These are phyloP conservation scores for Diaporthe sp. DNA, from an alignment of 2,329 filamentous ascomycete species.

Conservation along the genomic window DNA sequence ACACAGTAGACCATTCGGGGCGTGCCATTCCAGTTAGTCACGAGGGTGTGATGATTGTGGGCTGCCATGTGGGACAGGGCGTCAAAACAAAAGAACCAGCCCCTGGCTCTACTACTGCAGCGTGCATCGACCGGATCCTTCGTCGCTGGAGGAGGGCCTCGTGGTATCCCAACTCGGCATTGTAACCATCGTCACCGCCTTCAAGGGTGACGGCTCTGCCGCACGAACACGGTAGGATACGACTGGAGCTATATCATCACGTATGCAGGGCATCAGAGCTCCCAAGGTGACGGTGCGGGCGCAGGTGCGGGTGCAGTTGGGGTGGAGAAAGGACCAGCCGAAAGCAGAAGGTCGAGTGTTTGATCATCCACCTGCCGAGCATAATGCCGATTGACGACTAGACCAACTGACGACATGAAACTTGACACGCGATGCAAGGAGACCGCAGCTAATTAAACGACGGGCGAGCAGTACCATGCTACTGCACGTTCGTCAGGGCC, in stretches of 20 bases:
- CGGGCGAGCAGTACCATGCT: slow-evolving; percentile 16
- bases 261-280: slow-evolving; percentile 24
- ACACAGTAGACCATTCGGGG: neutral
- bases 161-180: neutral
- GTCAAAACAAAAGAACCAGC: slow-evolving; percentile 6
- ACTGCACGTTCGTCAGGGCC: slow-evolving; percentile 21
- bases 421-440: slow-evolving; percentile 41
- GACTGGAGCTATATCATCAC: slow-evolving; percentile 16
- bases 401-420: slow-evolving; percentile 39
- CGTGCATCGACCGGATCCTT: neutral
- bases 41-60: slow-evolving; percentile 7
- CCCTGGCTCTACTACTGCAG: slow-evolving; percentile 15
- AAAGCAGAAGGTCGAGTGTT: slow-evolving; percentile 39
- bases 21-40: neutral
- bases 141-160: neutral
- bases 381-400: slow-evolving; percentile 36
- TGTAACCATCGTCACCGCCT: neutral
- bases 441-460: slow-evolving; percentile 10
- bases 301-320: slow-evolving; percentile 4
- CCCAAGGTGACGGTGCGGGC: neutral
- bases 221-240: slow-evolving; percentile 13
- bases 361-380: slow-evolving; percentile 40
- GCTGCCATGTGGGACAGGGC: slow-evolving; percentile 18
- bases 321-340: slow-evolving; percentile 36
- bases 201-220: neutral